Conservation (phyloP, 108 stramenopile species). For the Parmales sp. region DNA sequence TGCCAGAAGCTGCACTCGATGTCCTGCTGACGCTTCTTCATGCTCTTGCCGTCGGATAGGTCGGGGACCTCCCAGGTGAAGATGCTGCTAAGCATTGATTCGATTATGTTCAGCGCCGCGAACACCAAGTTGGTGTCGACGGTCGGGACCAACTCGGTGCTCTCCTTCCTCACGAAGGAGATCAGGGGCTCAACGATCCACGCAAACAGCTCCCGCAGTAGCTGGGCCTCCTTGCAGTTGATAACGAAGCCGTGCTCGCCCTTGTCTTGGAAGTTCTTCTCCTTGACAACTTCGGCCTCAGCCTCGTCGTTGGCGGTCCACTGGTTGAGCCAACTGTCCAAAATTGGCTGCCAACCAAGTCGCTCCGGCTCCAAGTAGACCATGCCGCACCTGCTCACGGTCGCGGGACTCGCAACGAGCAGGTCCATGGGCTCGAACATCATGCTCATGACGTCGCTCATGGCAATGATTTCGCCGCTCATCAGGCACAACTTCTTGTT, state of each 20-base stretch:
- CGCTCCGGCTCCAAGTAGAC: conserved; percentile 57
- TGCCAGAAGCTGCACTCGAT: conserved; percentile 46
- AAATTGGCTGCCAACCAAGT: conserved; percentile 48
- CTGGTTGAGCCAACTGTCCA: conserved; percentile 35
- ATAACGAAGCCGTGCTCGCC: conserved; percentile 19
- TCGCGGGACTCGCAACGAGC: conserved; percentile 52
- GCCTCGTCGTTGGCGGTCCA: background rate
- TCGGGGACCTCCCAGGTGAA: conserved; percentile 10
- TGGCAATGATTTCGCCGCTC: conserved; percentile 59
- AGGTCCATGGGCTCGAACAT: conserved; percentile 68
- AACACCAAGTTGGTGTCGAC: conserved; percentile 42
- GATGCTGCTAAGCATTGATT: conserved; percentile 18
- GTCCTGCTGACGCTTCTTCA: conserved; percentile 4
- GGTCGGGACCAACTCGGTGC: conserved; percentile 44
- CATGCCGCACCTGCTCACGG: conserved; percentile 59
- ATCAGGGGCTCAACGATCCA: conserved; percentile 53
- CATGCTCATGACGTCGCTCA: conserved; percentile 55
- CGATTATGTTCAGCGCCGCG: conserved; percentile 35
- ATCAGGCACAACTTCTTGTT: conserved; percentile 62
- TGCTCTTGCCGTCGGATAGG: background rate
- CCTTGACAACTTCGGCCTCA: conserved; percentile 8
- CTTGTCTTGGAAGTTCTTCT: conserved; percentile 17
- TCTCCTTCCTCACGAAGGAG: conserved; percentile 33
- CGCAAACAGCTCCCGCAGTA: conserved; percentile 28
- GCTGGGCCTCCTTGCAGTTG: conserved; percentile 11